Evolutionary conservation across 305 asterid species (phyloP).

Genomic region (Solanum chacoense): DNA sequence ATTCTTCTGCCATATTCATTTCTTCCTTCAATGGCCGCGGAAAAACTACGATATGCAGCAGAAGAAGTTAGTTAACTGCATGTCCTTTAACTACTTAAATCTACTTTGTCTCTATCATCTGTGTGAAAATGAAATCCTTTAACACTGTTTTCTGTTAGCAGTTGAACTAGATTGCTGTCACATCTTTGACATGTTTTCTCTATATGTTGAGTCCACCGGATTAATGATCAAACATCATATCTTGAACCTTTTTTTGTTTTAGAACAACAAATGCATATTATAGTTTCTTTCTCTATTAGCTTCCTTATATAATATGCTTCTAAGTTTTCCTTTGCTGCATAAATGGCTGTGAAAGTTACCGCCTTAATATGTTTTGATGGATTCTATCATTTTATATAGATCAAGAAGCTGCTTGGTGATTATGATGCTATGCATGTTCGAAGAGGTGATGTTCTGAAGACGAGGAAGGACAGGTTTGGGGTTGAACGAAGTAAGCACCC

Average conservation of each 20-base stretch:
- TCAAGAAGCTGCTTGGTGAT: slow-evolving; percentile 68
- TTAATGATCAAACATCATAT: neutral
- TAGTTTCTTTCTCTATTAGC: neutral
- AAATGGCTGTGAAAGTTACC: neutral
- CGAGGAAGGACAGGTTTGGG: slow-evolving; percentile 85
- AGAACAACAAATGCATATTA: neutral
- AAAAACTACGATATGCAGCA: slow-evolving; percentile 66
- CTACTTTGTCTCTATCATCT: neutral
- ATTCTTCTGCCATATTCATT: slow-evolving; percentile 71
- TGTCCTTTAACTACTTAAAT: neutral
- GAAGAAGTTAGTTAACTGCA: slow-evolving; percentile 43
- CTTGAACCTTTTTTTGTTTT: neutral
- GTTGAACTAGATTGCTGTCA: neutral
- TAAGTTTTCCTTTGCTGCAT: neutral
- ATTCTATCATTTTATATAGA: slow-evolving; percentile 27
- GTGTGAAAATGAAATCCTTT: neutral
- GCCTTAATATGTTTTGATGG: neutral
- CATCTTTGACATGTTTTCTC: neutral
- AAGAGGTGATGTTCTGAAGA: slow-evolving; percentile 80
- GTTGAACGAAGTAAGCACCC: slow-evolving; percentile 68
- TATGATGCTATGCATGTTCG: slow-evolving; percentile 95
- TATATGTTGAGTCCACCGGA: neutral
- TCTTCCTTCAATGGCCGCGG: slow-evolving; percentile 94
- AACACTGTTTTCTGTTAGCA: neutral
- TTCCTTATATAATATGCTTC: neutral